phyloP scores from a whole-genome alignment of 2,329 filamentous ascomycete genomes.

The Periconia digitata region DNA sequence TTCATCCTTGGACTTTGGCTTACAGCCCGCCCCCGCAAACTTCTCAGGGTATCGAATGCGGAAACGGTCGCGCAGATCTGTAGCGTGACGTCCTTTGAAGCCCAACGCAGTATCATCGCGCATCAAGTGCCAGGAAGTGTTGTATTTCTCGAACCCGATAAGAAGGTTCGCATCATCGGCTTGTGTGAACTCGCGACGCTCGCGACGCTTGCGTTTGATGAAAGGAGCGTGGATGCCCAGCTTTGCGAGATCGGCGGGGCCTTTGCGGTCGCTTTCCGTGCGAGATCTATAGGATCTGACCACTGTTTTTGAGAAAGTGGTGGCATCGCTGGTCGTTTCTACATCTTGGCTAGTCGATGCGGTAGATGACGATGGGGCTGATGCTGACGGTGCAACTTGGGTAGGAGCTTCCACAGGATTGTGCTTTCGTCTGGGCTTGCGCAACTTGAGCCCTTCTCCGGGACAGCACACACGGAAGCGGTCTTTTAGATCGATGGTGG shows the following conservation, averaged over 20 bases:
- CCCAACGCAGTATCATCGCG: conserved; percentile 56
- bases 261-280: conserved; percentile 22
- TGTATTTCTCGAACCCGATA: conserved; percentile 60
- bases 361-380: background rate
- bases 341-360: conserved; percentile 1
- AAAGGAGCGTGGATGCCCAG: conserved; percentile 56
- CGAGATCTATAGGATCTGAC: conserved; percentile 6
- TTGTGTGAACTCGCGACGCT: conserved; percentile 57
- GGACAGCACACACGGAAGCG: conserved; percentile 60
- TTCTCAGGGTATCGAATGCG: conserved; percentile 60
- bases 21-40: conserved; percentile 54
- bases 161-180: conserved; percentile 61
- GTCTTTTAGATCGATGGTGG: conserved; percentile 66
- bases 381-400: background rate
- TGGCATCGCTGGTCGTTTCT: background rate
- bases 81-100: conserved; percentile 53
- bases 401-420: conserved; percentile 5
- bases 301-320: background rate
- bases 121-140: conserved; percentile 63
- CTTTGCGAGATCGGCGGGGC: conserved; percentile 36
- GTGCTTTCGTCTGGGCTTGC: conserved; percentile 45
- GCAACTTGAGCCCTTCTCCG: conserved; percentile 29
- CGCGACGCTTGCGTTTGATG: conserved; percentile 53
- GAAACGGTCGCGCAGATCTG: conserved; percentile 64
- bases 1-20: conserved; percentile 37